Evolutionary conservation across 2,329 filamentous ascomycete genomes (phyloP).

Genomic region (Hypoxylon sp.): DNA sequence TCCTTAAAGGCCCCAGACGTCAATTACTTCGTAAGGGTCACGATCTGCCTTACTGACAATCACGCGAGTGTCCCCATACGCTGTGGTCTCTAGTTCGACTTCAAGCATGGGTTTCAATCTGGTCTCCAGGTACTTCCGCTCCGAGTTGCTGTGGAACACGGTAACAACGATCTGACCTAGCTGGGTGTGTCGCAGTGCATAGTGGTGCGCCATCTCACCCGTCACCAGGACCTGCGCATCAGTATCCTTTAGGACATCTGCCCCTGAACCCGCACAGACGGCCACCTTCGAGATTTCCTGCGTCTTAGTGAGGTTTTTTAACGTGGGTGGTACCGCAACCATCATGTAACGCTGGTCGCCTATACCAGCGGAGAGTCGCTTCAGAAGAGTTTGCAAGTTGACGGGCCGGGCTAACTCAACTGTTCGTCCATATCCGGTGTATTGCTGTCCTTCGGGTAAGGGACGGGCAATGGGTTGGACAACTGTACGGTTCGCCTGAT

Average conservation of each 20-base stretch:
- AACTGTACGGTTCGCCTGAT: conserved; percentile 57
- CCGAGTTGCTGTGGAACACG: conserved; percentile 93
- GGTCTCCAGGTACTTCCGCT: conserved; percentile 82
- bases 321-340: conserved; percentile 62
- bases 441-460: conserved; percentile 59
- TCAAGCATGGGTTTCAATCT: conserved; percentile 77
- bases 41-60: conserved; percentile 82
- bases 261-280: conserved; percentile 91
- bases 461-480: conserved; percentile 61
- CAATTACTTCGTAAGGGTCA: conserved; percentile 88
- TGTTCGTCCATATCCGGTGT: conserved; percentile 66
- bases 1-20: conserved; percentile 57
- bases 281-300: conserved; percentile 74
- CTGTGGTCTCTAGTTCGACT: conserved; percentile 66
- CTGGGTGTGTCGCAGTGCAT: conserved; percentile 88
- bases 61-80: conserved; percentile 65
- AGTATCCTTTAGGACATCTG: conserved; percentile 77
- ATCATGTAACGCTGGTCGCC: conserved; percentile 72
- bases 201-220: conserved; percentile 94
- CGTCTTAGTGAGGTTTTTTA: conserved; percentile 53
- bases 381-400: conserved; percentile 60
- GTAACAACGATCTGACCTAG: conserved; percentile 84
- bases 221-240: conserved; percentile 87
- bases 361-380: conserved; percentile 73
- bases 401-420: conserved; percentile 59